Evolutionary conservation across 495 filamentous ascomycete species (phyloP), one percentile per base, ranked within the genome.

Genomic region (Xylaria venustula): DNA sequence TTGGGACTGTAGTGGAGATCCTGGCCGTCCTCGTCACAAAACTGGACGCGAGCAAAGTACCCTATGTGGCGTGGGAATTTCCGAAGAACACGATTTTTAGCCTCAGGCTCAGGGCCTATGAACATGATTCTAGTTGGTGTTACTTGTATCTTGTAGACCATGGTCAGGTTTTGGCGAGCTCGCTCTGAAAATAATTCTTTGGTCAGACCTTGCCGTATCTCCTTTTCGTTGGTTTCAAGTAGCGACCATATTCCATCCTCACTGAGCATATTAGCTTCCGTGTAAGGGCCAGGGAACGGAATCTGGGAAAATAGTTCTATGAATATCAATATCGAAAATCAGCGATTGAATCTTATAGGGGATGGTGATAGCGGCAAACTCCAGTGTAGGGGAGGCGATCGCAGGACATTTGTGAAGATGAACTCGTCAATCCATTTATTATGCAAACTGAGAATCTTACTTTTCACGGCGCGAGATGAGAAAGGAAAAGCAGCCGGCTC

Each of bases 21-120:
- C 25, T 86, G 77, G 2, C 87, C 87, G 63, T 90, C 81, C 69
- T 95, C 90, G 26, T 93, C 91, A 53, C 78, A 77, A 61, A 94
- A 92, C 20, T 81, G 73, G 0, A 91, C 87, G 3, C 90, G 82
- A 11, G 92, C 64, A 63, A 93, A 93, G 66, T 84, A 82, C 17
- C 88, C 83, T 3, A 76, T 79, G 59, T 88, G 79, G 1, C 83
- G 65, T 1, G 83, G 74, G 60, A 88, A 95, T 53, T 85, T 87
- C 30, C 91, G 81, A 3, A 95, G 75, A 2, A 93, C 84, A 12
- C 91, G 81, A 67, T 95, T 95, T 64, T 81, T 86, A 3, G 80
- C 76, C 72, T 93, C 91, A 1, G 81, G 70, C 37, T 87, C 85
- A 1, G 90, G 90, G 0, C 91, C 91, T 26, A 83, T 80, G 15